Percentiles rank a stretch among this genome's conserved stretches.
These are phyloP conservation scores for Chaetomidium leptoderma DNA, from an alignment of 495 filamentous ascomycete species.

Conservation along the genomic window DNA sequence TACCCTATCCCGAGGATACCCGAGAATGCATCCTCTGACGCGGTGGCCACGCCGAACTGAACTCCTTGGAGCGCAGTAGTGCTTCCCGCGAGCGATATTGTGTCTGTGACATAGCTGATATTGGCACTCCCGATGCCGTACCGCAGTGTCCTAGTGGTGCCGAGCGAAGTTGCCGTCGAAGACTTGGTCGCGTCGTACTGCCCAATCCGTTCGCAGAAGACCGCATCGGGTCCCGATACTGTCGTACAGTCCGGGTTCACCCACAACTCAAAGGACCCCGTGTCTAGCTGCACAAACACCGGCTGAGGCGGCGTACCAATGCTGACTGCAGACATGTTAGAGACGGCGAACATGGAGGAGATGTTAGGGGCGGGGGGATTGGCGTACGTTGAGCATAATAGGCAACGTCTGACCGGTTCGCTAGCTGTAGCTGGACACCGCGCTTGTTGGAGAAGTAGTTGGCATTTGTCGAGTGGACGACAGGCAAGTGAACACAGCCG, in stretches of 20 bases:
- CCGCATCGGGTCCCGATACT: slow-evolving; percentile 34
- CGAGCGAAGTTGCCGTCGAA: slow-evolving; percentile 30
- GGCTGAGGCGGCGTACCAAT: slow-evolving; percentile 47
- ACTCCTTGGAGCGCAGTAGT: slow-evolving; percentile 34
- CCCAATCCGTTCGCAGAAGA: slow-evolving; percentile 42
- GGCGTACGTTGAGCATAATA: slow-evolving; percentile 46
- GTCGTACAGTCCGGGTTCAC: slow-evolving; percentile 47
- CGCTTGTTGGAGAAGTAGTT: slow-evolving; percentile 38
- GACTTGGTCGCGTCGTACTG: slow-evolving; percentile 39
- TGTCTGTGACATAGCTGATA: slow-evolving; percentile 44
- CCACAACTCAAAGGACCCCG: slow-evolving; percentile 50
- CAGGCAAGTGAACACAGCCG: slow-evolving; percentile 42
- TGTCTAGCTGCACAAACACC: slow-evolving; percentile 48
- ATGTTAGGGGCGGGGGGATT: not conserved
- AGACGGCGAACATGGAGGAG: not conserved
- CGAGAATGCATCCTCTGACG: slow-evolving; percentile 40
- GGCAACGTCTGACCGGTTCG: slow-evolving; percentile 47
- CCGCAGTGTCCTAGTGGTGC: slow-evolving; percentile 34
- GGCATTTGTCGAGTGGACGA: slow-evolving; percentile 46
- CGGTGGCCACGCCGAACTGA: slow-evolving; percentile 44
- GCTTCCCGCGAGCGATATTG: slow-evolving; percentile 38
- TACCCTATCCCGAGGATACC: slow-evolving; percentile 49
- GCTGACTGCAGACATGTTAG: slow-evolving; percentile 38
- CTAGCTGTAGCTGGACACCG: slow-evolving; percentile 41
- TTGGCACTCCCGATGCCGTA: slow-evolving; percentile 47